Base-by-base conservation (phyloP, 108 stramenopile genomes). In the Fragilaria crotonensis region DNA sequence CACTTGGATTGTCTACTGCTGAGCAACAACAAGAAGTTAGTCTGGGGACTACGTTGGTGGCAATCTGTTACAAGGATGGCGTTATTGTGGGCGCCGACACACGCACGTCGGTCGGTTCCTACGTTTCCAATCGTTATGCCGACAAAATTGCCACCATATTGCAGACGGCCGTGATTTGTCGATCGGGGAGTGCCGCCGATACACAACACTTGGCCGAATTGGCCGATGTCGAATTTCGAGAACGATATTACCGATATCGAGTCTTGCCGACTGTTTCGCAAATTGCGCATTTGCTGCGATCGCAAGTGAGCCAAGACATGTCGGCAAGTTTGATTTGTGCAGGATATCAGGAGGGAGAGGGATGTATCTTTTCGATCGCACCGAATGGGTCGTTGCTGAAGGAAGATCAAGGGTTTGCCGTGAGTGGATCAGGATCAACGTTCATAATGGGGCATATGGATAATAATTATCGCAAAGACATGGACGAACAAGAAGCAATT, bases 171-270 rank as follows among this genome's bases (percentile, higher is more conserved):
- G 76, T 84, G 30, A 60, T 93, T 25, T 81, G 82, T 48, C 80
- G 90, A 36, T 86, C 85, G 4, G 90, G 90, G 4, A 86, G 84
- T 68, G 87, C 90, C 4, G 87, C 90, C 26, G 87, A 93, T 68
- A 93, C 90, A 0, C 90, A 93, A 62, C 63, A 59, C 50, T 62
- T 93, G 33, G 73, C 82, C 4, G 55, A 66, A 17, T 33, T 64
- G 7, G 64, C 81, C 2, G 59, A 65, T 30, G 46, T 60, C 19
- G 68, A 80, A 23, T 68, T 87, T 49, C 70, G 50, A 30, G 59
- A 70, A 49, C 68, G 79, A 32, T 69, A 59, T 31, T 66, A 71
- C 20, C 45, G 65, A 21, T 66, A 77, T 41, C 52, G 67, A 58
- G 57, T 58, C 36, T 46, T 4, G 23, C 48, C 29, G 30, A 56